phyloP scores from a whole-genome alignment of 2,329 filamentous ascomycete genomes.

The Cadophora gregata region DNA sequence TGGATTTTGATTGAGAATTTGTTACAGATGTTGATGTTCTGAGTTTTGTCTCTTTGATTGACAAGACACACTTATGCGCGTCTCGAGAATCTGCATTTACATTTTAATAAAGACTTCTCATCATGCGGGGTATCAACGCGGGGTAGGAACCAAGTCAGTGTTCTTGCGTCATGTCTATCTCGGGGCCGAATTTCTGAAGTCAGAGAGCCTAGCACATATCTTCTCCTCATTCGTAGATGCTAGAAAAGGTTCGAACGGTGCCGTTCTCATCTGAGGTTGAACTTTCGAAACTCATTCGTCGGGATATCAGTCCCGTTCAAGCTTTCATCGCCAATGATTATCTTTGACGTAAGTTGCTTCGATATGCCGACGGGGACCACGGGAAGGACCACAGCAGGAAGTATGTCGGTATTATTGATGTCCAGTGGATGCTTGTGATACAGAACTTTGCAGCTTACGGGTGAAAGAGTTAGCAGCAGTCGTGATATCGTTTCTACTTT shows the following conservation, averaged over 20 bases:
- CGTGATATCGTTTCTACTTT: too few species aligned
- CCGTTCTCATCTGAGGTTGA: background rate
- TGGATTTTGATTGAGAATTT: background rate
- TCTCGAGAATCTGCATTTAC: too few species aligned
- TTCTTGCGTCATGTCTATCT: background rate
- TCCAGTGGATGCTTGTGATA: background rate
- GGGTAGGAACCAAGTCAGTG: background rate
- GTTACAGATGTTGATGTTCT: background rate
- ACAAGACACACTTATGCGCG: too few species aligned
- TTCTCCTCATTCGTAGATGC: background rate
- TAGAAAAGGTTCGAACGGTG: background rate
- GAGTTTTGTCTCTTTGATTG: too few species aligned
- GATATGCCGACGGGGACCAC: background rate
- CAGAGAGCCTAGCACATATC: background rate
- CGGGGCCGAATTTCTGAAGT: slow-evolving; percentile 1
- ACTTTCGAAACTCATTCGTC: background rate
- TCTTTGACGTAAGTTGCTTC: background rate
- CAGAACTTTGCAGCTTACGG: background rate
- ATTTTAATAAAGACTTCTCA: too few species aligned
- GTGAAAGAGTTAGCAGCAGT: too few species aligned
- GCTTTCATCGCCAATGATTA: background rate
- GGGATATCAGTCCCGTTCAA: background rate
- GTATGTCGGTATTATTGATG: background rate
- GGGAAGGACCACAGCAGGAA: background rate
- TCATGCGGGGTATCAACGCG: background rate